phyloP scores from a whole-genome alignment of 2,329 filamentous ascomycete genomes.

The Pseudogymnoascus sp. region DNA sequence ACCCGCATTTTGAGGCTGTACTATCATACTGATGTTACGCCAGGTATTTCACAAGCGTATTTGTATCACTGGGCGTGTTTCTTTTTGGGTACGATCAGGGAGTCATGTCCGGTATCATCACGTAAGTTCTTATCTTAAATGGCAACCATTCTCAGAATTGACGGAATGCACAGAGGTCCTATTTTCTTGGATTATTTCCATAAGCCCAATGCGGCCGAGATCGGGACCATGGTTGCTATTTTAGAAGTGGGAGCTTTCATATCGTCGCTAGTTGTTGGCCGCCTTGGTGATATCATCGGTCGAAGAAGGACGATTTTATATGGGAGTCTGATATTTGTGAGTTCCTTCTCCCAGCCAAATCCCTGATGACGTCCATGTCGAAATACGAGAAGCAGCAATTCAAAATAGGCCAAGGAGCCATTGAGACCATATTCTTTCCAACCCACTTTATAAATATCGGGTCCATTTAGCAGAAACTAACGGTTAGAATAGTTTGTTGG shows the following conservation, averaged over 20 bases:
- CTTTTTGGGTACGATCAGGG: constrained; percentile 86
- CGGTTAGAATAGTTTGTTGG: constrained; percentile 45
- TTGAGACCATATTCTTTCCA: constrained; percentile 22
- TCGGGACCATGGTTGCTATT: constrained; percentile 97
- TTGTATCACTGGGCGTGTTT: constrained; percentile 79
- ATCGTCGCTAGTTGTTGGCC: constrained; percentile 76
- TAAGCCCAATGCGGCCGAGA: constrained; percentile 74
- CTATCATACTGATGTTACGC: not conserved
- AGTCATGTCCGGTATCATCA: constrained; percentile 73
- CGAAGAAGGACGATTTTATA: constrained; percentile 86
- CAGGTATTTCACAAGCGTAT: constrained; percentile 91
- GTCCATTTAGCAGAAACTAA: not conserved
- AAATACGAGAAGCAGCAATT: not conserved
- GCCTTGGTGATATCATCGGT: constrained; percentile 85
- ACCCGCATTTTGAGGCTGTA: constrained; percentile 16
- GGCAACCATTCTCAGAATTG: constrained; percentile 12
- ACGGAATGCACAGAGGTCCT: constrained; percentile 50
- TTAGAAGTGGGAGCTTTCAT: constrained; percentile 89
- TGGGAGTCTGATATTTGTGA: constrained; percentile 72
- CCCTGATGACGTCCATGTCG: not conserved
- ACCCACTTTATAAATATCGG: not conserved
- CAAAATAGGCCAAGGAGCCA: constrained; percentile 28
- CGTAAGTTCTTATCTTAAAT: constrained; percentile 35
- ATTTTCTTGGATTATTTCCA: constrained; percentile 91
- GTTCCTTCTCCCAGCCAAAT: not conserved